Conservation (phyloP, 2,329 filamentous ascomycete genomes). For the Penicillium fuscoglaucum region DNA sequence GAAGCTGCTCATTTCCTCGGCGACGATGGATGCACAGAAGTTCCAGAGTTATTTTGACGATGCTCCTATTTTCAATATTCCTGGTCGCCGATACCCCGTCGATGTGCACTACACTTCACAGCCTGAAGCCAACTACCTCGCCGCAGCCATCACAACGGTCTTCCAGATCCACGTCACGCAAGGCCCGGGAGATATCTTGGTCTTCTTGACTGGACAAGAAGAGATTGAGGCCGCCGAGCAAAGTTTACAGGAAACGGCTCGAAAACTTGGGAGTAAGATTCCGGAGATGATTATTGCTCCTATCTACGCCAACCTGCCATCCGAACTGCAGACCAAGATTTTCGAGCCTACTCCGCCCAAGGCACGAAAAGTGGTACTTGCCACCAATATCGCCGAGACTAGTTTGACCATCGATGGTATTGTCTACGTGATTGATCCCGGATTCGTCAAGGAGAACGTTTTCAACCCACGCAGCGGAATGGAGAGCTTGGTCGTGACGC, state of each 20-base stretch:
- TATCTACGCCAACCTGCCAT: constrained; percentile 90
- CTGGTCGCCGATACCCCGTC: constrained; percentile 83
- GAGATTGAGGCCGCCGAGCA: constrained; percentile 89
- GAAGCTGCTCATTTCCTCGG: constrained; percentile 87
- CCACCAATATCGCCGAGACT: constrained; percentile 97
- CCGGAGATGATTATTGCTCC: constrained; percentile 87
- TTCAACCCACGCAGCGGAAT: constrained; percentile 91
- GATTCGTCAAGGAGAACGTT: constrained; percentile 92
- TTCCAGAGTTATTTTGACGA: constrained; percentile 91
- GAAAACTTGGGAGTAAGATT: constrained; percentile 80
- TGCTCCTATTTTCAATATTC: constrained; percentile 91
- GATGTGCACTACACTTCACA: constrained; percentile 88
- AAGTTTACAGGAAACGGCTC: constrained; percentile 79
- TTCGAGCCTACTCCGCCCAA: constrained; percentile 88
- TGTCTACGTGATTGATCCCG: constrained; percentile 91
- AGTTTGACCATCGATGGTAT: constrained; percentile 95
- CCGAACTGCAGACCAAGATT: constrained; percentile 86
- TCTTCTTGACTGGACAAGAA: constrained; percentile 94
- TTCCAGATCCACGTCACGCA: constrained; percentile 94
- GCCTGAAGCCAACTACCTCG: constrained; percentile 91
- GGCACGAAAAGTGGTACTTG: constrained; percentile 85
- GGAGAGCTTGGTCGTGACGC: constrained; percentile 86
- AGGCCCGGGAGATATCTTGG: constrained; percentile 81
- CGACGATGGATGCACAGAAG: constrained; percentile 90
- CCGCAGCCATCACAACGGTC: constrained; percentile 85